Percentiles rank a stretch among this genome's conserved stretches.
Conservation (phyloP, 805 yeast genomes). For the Starmerella geochares region DNA sequence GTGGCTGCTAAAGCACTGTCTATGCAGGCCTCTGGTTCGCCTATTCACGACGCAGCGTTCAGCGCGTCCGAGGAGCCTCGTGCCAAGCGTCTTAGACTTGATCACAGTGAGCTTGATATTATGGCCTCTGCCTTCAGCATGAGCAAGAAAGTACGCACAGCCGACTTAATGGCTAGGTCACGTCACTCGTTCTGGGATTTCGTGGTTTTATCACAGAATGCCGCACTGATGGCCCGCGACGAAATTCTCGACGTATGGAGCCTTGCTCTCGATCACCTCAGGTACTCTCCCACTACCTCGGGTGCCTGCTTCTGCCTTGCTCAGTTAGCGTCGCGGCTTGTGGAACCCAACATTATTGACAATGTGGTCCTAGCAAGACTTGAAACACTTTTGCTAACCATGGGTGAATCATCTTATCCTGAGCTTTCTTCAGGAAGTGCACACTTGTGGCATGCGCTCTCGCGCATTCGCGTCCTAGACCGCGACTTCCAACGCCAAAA, state of each 20-base stretch:
- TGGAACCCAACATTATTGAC: constrained; percentile 3
- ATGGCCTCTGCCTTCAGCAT: not conserved
- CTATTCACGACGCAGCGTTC: too few species aligned
- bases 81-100: not conserved
- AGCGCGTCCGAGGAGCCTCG: not conserved
- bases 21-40: not conserved
- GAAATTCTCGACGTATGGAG: constrained; percentile 5
- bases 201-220: not conserved
- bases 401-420: constrained; percentile 7
- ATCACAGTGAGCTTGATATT: not conserved
- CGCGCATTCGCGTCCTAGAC: constrained; percentile 9
- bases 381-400: not conserved
- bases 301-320: constrained; percentile 17
- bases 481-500: constrained; percentile 7
- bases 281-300: not conserved
- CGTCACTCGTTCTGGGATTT: constrained; percentile 6
- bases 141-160: too few species aligned
- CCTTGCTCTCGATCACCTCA: not conserved
- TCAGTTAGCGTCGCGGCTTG: not conserved
- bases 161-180: not conserved
- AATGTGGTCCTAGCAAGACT: not conserved
- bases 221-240: not conserved
- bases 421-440: constrained; percentile 15
- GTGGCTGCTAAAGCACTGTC: constrained; percentile 12
- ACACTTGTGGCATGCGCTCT: not conserved